Evolutionary conservation across 2,329 filamentous ascomycete species (phyloP).

Genomic region (Pseudocercospora eumusae): DNA sequence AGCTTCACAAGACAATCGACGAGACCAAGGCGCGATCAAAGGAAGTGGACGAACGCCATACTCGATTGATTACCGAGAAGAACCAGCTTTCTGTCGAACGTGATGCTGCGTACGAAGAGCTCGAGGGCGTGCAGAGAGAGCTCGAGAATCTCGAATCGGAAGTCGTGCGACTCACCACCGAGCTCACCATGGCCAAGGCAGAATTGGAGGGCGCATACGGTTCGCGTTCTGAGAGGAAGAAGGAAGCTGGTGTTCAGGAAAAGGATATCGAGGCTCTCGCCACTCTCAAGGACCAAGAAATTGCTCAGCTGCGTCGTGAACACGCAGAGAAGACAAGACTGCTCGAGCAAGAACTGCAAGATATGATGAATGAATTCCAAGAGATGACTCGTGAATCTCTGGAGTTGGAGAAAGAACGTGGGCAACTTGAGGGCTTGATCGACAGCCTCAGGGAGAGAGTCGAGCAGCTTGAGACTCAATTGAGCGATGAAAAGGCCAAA

Average conservation of each 20-base stretch:
- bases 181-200: slow-evolving; percentile 85
- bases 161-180: slow-evolving; percentile 66
- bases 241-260: slow-evolving; percentile 65
- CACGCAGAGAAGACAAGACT: slow-evolving; percentile 40
- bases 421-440: slow-evolving; percentile 63
- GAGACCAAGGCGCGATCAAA: slow-evolving; percentile 37
- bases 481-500: slow-evolving; percentile 67
- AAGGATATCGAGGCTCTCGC: slow-evolving; percentile 46
- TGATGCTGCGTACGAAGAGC: slow-evolving; percentile 25
- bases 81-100: slow-evolving; percentile 28
- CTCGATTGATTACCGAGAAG: slow-evolving; percentile 35
- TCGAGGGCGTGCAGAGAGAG: slow-evolving; percentile 38
- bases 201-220: slow-evolving; percentile 96
- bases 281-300: slow-evolving; percentile 48
- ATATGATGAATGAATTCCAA: slow-evolving; percentile 70
- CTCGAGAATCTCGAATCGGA: slow-evolving; percentile 58
- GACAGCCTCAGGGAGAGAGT: slow-evolving; percentile 65
- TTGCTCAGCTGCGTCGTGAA: slow-evolving; percentile 42
- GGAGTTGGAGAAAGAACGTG: slow-evolving; percentile 70
- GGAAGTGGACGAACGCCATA: slow-evolving; percentile 37
- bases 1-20: slow-evolving; percentile 35
- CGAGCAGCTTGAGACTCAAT: slow-evolving; percentile 63
- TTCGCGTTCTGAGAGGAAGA: slow-evolving; percentile 66
- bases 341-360: slow-evolving; percentile 66
- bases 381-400: slow-evolving; percentile 68